phyloP scores from a whole-genome alignment of 2,329 filamentous ascomycete genomes.

The Xylaria polymorpha region DNA sequence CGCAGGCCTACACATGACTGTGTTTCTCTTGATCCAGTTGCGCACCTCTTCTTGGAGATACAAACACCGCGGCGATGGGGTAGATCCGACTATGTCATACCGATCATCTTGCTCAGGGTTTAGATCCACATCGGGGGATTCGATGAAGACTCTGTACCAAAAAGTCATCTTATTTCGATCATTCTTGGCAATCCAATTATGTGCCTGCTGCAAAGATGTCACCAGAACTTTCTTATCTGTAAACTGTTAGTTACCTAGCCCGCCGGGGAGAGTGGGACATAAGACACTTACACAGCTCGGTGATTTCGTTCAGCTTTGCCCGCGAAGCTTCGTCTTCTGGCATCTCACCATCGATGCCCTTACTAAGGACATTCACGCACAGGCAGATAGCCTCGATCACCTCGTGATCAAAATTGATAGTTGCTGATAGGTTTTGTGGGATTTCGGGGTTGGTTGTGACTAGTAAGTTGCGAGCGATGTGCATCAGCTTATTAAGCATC shows the following conservation, averaged over 20 bases:
- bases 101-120: conserved; percentile 60
- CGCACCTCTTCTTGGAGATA: conserved; percentile 69
- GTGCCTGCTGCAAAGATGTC: conserved; percentile 72
- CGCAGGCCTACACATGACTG: conserved; percentile 67
- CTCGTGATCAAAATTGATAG: conserved; percentile 73
- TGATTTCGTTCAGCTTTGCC: conserved; percentile 70
- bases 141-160: conserved; percentile 74
- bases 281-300: conserved; percentile 67
- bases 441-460: conserved; percentile 73
- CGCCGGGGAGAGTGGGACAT: neutral
- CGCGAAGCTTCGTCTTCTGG: conserved; percentile 67
- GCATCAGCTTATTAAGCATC: conserved; percentile 74
- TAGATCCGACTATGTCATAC: conserved; percentile 64
- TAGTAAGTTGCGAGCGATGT: conserved; percentile 72
- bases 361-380: conserved; percentile 74
- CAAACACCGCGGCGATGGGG: conserved; percentile 64
- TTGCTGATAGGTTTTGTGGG: conserved; percentile 73
- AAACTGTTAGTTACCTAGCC: conserved; percentile 23
- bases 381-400: conserved; percentile 74
- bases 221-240: conserved; percentile 74
- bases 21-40: conserved; percentile 72
- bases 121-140: conserved; percentile 60
- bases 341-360: conserved; percentile 73
- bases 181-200: conserved; percentile 77
- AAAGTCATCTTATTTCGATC: conserved; percentile 77